These are phyloP conservation scores for Vitis amurensis DNA, from an alignment of 164 flowering plant species.

Conservation along the genomic window DNA sequence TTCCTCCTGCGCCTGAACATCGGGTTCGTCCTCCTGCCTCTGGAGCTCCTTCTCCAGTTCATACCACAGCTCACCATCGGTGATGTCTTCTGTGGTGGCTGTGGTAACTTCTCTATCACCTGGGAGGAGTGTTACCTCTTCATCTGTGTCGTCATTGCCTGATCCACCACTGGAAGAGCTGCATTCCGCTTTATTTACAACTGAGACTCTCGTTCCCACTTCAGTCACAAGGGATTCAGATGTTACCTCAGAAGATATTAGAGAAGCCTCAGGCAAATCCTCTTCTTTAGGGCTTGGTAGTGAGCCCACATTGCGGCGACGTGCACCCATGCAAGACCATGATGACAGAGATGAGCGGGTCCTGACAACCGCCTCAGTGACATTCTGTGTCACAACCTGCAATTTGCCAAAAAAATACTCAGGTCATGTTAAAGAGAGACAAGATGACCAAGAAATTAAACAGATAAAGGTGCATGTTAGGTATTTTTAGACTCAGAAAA, in stretches of 20 bases:
- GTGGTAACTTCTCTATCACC: constrained; percentile 28
- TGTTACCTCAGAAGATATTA: constrained; percentile 25
- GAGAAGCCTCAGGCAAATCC: constrained; percentile 39
- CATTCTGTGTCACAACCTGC: constrained; percentile 86
- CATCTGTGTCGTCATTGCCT: constrained; percentile 52
- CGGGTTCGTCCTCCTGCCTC: constrained; percentile 42
- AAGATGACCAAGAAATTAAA: too few relatives aligned
- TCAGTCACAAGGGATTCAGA: constrained; percentile 40
- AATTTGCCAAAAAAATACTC: neutral
- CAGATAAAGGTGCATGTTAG: too few relatives aligned
- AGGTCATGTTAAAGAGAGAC: neutral
- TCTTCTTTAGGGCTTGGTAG: constrained; percentile 35
- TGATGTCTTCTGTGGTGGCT: constrained; percentile 52
- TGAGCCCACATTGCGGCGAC: constrained; percentile 55
- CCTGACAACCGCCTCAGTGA: constrained; percentile 84
- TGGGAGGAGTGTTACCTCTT: constrained; percentile 50
- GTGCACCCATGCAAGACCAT: constrained; percentile 96
- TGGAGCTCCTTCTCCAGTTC: constrained; percentile 83
- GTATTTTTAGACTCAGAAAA: too few relatives aligned
- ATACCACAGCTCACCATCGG: constrained; percentile 79
- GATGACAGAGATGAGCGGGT: constrained; percentile 74
- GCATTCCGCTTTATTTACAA: constrained; percentile 18
- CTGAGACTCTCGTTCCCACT: constrained; percentile 14
- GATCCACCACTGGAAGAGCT: constrained; percentile 34
- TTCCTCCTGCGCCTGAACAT: constrained; percentile 49